Evolutionary conservation across 179 eudicot genomes (phyloP), one percentile per base, ranked within the genome.

Genomic region (Camellia oleifera): DNA sequence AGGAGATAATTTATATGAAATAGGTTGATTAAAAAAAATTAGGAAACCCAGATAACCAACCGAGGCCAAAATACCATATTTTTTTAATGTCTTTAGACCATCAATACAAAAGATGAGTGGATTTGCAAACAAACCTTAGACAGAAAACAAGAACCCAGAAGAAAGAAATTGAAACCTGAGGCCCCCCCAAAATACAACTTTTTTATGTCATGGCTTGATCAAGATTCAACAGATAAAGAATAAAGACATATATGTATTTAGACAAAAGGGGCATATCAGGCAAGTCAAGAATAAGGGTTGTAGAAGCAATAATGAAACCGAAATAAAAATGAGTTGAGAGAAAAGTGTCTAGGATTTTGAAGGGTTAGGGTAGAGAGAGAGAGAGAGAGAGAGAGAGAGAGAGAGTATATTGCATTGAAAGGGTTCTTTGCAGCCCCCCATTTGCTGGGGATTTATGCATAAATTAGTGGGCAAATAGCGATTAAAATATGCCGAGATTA

Each of bases 321-420:
- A 48, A 54, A 14, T 3, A 2, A 56, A 32, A n/a, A 17, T 44
- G 54, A 50, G 4, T 74, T 62, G 58, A 76, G 44, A 14, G 44
- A 14, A 14, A 61, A 45, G 57, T 18, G 44, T n/a, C n/a, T n/a
- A 13, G 54, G n/a, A 14, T 9, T 48, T 75, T 44, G 56, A 23
- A 75, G 78, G 52, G 32, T 44, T 69, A 56, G 80, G 75, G 67
- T 0, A 42, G 77, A 57, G 77, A 74, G 77, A 42, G 48, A 17
- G 4, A 42, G 77, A 76, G 56, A 62, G 63, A 32, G 52, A n/a
- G 58, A 50, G 40, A 50, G 54, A 60, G 64, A 12, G 10, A 75
- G 69, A 3, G 54, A 12, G 13, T 6, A 46, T 76, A 76, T 18
- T 76, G 57, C 18, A 76, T 45, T 45, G 10, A 13, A 48, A 63